Base-by-base conservation (phyloP, 2,329 filamentous ascomycete genomes). In the Fusarium sp. region DNA sequence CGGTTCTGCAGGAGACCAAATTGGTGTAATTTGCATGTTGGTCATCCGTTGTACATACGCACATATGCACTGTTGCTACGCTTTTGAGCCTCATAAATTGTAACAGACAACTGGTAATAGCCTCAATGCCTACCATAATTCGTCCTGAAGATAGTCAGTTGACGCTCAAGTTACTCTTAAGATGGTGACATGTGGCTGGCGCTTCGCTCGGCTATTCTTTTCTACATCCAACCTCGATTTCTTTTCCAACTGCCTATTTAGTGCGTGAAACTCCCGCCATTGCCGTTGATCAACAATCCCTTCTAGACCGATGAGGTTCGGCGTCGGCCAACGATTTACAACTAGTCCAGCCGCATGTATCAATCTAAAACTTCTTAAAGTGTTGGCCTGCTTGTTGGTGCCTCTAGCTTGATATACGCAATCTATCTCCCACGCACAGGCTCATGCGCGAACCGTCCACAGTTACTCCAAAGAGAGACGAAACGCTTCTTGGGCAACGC, bases 151-250 rank as follows among this genome's bases (percentile, higher is more conserved):
- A 20, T 26, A 31, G 10, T 10, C 11, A 31, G 28, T 31, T 13
- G 10, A 26, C 18, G 38, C 22, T 36, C 22, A 48, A 24, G n/a
- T 54, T 36, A n/a, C 51, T 18, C 17, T 14, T 7, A 31, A n/a
- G 11, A 11, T 7, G 14, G 18, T 7, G 18, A 31, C 31, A 31
- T 38, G 24, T 63, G 60, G 58, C 46, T 68, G 62, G 67, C 72
- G 72, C 63, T 62, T 71, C 64, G 34, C 56, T 69, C 66, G 72
- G 72, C 58, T 68, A 42, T 50, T 40, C 28, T n/a, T 36, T 52
- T 34, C 24, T 39, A 43, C 20, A 34, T 49, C 45, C 46, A 67
- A 36, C 18, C 38, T 65, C 45, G 42, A 52, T 40, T 49, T 45
- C 48, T 31, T n/a, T 40, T 33, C 13, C 8, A 57, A 31, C 43